Conservation (phyloP, 441 rosid species). For the Adansonia rubrostipa region DNA sequence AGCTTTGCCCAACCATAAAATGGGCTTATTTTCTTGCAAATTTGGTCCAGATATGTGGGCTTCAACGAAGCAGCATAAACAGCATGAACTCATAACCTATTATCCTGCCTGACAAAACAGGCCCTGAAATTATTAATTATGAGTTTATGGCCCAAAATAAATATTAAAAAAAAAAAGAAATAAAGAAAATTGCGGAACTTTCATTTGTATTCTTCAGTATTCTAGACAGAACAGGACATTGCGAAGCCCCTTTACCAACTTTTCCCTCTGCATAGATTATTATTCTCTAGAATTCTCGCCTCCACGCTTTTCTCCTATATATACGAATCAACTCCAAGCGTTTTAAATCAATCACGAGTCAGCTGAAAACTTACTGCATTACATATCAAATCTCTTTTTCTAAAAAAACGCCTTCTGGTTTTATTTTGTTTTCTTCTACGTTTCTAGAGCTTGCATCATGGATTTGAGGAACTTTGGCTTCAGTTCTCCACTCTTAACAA, state of each 20-base stretch:
- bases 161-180: background rate
- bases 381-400: background rate
- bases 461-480: constrained; percentile 45
- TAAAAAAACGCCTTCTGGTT: too few species aligned
- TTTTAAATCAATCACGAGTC: background rate
- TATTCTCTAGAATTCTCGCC: constrained; percentile 20
- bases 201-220: constrained; percentile 18
- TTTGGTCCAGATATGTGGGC: background rate
- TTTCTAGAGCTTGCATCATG: constrained; percentile 16
- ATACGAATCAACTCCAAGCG: background rate
- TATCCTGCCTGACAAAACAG: background rate
- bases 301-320: background rate
- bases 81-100: background rate
- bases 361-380: background rate
- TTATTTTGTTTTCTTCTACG: background rate
- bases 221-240: constrained; percentile 17
- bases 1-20: too few species aligned
- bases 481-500: constrained; percentile 35
- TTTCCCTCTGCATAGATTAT: background rate
- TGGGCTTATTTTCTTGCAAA: background rate
- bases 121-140: background rate
- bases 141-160: background rate
- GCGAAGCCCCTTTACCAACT: background rate
- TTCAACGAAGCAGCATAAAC: background rate
- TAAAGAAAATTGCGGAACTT: constrained; percentile 15